phyloP scores from a whole-genome alignment of 2,329 filamentous ascomycete species.

The Byssothecium circinans region DNA sequence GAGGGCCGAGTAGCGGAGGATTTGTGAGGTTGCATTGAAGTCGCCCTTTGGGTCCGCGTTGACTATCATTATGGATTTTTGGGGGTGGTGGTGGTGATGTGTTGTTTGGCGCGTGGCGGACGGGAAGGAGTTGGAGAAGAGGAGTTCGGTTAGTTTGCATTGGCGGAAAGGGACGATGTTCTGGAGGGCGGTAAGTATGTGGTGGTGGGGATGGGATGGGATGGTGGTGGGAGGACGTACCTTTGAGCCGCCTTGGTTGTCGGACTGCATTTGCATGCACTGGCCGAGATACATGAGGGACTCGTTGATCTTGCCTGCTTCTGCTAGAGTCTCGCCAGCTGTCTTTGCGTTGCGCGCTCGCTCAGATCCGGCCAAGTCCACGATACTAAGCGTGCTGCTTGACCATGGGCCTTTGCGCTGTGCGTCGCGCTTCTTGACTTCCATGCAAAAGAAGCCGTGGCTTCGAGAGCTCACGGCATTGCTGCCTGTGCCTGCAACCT shows the following conservation, averaged over 20 bases:
- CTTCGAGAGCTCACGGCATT: constrained; percentile 91
- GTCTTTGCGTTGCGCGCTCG: constrained; percentile 92
- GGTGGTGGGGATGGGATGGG: neutral
- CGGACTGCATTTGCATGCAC: constrained; percentile 92
- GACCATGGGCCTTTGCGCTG: constrained; percentile 66
- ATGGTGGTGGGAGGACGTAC: constrained; percentile 47
- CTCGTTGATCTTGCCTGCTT: constrained; percentile 98
- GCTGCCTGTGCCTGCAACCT: constrained; percentile 86
- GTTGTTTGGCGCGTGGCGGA: constrained; percentile 47
- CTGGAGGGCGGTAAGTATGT: constrained; percentile 19
- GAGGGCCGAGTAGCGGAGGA: constrained; percentile 89
- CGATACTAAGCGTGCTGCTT: constrained; percentile 79
- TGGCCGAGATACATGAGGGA: constrained; percentile 98
- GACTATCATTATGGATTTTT: constrained; percentile 93
- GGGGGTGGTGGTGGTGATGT: constrained; percentile 57
- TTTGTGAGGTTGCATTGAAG: constrained; percentile 95
- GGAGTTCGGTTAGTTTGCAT: constrained; percentile 56
- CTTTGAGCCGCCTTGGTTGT: constrained; percentile 72
- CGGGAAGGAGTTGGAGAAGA: constrained; percentile 56
- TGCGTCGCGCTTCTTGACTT: constrained; percentile 79
- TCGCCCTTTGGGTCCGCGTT: constrained; percentile 91
- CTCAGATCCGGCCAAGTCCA: constrained; percentile 93
- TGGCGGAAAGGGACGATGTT: constrained; percentile 72
- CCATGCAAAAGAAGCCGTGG: constrained; percentile 94
- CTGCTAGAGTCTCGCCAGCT: constrained; percentile 84